Percentiles rank a stretch among this genome's conserved stretches.
Evolutionary conservation across 164 flowering plant species (phyloP).

Genomic region (Vitis riparia): DNA sequence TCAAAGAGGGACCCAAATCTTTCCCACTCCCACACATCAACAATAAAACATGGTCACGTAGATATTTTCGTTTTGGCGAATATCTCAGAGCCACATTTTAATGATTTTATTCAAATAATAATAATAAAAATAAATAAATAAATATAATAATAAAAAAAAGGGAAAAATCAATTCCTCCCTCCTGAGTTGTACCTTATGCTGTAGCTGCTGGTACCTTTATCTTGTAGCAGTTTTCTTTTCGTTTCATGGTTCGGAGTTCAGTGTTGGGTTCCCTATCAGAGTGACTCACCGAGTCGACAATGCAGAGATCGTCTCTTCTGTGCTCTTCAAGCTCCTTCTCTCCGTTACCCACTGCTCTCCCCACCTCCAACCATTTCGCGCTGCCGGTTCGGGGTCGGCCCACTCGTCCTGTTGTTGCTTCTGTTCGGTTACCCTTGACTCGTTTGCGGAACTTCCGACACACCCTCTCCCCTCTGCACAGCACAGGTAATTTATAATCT

Average conservation of each 20-base stretch:
- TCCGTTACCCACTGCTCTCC: constrained; percentile 3
- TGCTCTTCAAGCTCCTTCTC: constrained; percentile 20
- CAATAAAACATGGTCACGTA: no score
- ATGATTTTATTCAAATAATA: no score
- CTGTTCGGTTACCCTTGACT: background rate
- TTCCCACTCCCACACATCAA: no score
- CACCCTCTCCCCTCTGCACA: constrained; percentile 9
- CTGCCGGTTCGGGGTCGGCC: background rate
- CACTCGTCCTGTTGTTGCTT: background rate
- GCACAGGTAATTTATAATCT: constrained; percentile 18
- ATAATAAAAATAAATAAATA: no score
- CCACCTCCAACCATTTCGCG: background rate
- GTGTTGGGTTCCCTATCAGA: constrained; percentile 1
- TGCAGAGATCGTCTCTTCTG: constrained; percentile 21
- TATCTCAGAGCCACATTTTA: no score
- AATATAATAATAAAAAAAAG: no score
- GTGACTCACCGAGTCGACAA: background rate
- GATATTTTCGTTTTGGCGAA: no score
- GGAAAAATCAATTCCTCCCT: no score
- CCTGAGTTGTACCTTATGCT: no score
- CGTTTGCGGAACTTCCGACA: constrained; percentile 1
- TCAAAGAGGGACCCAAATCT: no score
- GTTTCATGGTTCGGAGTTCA: constrained; percentile 5
- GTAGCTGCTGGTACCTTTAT: no score
- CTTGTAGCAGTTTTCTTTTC: background rate